Conservation (phyloP, 2,329 filamentous ascomycete species). For the Paecilomyces sp. region DNA sequence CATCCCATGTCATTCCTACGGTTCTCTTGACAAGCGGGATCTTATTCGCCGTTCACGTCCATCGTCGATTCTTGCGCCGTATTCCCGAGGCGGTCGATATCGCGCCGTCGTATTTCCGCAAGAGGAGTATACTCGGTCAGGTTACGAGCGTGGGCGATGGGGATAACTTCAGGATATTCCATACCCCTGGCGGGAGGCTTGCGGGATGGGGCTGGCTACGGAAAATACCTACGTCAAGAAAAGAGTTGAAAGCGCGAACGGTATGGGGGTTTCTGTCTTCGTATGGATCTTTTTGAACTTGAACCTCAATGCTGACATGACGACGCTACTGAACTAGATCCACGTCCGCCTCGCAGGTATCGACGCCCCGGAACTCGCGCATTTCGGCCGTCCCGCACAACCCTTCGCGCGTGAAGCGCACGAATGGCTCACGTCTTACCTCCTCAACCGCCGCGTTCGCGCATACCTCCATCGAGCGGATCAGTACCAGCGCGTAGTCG, state of each 20-base stretch:
- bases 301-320: neutral
- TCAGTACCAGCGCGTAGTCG: slow-evolving; percentile 88
- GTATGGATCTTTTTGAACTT: neutral
- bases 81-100: slow-evolving; percentile 74
- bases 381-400: slow-evolving; percentile 85
- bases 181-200: slow-evolving; percentile 83
- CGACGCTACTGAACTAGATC: slow-evolving; percentile 44
- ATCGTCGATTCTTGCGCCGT: slow-evolving; percentile 62
- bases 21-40: slow-evolving; percentile 32
- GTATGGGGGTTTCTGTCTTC: slow-evolving; percentile 42
- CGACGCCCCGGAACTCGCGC: slow-evolving; percentile 86
- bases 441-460: slow-evolving; percentile 67
- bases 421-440: slow-evolving; percentile 67
- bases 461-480: slow-evolving; percentile 78
- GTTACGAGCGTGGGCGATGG: slow-evolving; percentile 95
- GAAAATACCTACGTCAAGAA: slow-evolving; percentile 61
- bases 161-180: slow-evolving; percentile 89
- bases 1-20: slow-evolving; percentile 29
- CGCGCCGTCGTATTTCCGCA: slow-evolving; percentile 65
- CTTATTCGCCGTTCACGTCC: slow-evolving; percentile 26
- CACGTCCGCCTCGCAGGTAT: slow-evolving; percentile 83
- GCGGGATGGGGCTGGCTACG: slow-evolving; percentile 90
- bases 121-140: slow-evolving; percentile 68
- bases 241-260: slow-evolving; percentile 67
- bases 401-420: slow-evolving; percentile 76